Evolutionary conservation across 192 early-diverging fungal species (phyloP).

Genomic region (Backusella circina): DNA sequence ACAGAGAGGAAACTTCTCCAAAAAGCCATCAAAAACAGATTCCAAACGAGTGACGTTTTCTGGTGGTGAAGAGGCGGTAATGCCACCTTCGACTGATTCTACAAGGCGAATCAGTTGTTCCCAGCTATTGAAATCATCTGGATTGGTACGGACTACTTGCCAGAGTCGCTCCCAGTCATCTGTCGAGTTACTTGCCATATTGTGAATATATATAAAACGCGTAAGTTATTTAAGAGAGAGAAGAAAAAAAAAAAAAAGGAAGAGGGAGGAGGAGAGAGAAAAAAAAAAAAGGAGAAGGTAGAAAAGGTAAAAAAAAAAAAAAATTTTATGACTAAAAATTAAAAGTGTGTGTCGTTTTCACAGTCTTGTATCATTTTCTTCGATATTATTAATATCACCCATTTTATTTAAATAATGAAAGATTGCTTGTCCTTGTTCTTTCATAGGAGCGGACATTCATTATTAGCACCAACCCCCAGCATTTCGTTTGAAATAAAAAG

Average conservation of each 20-base stretch:
- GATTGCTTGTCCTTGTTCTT: not conserved
- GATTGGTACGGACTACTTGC: slow-evolving; percentile 51
- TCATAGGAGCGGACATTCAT: not conserved
- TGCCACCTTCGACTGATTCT: slow-evolving; percentile 53
- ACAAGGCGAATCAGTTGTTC: slow-evolving; percentile 59
- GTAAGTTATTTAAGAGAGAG: not conserved
- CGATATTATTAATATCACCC: no score
- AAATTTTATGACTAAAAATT: not conserved
- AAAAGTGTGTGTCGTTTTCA: not conserved
- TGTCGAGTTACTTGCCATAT: not conserved
- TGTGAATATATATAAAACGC: not conserved
- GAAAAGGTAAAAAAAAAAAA: not conserved
- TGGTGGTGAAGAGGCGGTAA: slow-evolving; percentile 42
- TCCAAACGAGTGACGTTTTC: slow-evolving; percentile 48
- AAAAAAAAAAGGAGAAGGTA: not conserved
- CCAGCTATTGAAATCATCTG: slow-evolving; percentile 70
- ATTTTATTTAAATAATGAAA: no score
- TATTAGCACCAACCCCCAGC: not conserved
- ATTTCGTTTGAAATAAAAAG: no score
- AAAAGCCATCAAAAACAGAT: slow-evolving; percentile 60
- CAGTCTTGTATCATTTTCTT: not conserved
- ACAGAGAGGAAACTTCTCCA: slow-evolving; percentile 69
- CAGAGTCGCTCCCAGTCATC: slow-evolving; percentile 54
- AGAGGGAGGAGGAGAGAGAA: not conserved
- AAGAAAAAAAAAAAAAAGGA: not conserved